Evolutionary conservation across 352 stramenopile species (phyloP).

Genomic region (Phytophthora ohioensis): DNA sequence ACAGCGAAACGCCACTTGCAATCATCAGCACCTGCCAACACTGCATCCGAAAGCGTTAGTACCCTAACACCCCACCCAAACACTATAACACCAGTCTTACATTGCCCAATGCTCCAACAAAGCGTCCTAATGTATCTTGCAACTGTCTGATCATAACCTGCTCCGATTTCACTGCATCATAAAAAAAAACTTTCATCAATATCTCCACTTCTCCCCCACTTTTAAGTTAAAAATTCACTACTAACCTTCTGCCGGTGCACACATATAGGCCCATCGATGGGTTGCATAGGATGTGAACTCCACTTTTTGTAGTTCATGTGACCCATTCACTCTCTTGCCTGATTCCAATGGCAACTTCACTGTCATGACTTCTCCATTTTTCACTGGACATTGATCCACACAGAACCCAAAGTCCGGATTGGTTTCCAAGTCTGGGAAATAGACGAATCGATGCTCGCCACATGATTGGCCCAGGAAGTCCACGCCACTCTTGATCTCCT

Average conservation of each 20-base stretch:
- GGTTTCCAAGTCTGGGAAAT: constrained; percentile 70
- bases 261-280: constrained; percentile 73
- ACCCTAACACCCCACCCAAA: neutral
- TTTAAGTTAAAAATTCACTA: neutral
- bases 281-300: constrained; percentile 76
- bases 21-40: constrained; percentile 77
- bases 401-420: constrained; percentile 88
- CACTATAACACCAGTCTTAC: constrained; percentile 34
- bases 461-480: constrained; percentile 78
- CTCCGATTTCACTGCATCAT: constrained; percentile 54
- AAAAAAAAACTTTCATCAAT: neutral
- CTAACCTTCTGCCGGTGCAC: constrained; percentile 65
- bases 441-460: constrained; percentile 61
- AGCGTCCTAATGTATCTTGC: constrained; percentile 76
- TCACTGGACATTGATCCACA: constrained; percentile 60
- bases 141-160: constrained; percentile 71
- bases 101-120: constrained; percentile 80
- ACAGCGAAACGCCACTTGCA: constrained; percentile 66
- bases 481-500: constrained; percentile 83
- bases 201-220: neutral
- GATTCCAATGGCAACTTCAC: constrained; percentile 63
- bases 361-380: constrained; percentile 49
- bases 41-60: constrained; percentile 33
- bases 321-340: constrained; percentile 42
- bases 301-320: constrained; percentile 46